Percentiles rank a stretch among this genome's conserved stretches.
phyloP scores from a whole-genome alignment of 1,139 yeast species.

The Sugiyamaella paludigena region DNA sequence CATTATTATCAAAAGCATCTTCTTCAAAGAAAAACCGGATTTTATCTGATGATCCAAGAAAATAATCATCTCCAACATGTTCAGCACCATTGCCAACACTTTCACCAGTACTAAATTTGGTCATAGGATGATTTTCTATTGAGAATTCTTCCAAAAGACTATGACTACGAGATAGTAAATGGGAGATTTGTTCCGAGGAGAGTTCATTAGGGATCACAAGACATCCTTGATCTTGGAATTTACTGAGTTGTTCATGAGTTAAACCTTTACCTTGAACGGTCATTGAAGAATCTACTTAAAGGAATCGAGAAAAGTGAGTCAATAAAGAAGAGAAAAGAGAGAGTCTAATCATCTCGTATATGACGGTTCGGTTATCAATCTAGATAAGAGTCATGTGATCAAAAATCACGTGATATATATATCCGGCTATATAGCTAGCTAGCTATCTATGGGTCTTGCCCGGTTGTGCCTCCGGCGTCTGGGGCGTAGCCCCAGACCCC shows the following conservation, averaged over 20 bases:
- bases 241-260: slow-evolving; percentile 33
- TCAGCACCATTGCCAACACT: slow-evolving; percentile 44
- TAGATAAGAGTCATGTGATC: no score
- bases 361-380: no score
- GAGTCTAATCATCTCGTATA: no score
- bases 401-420: no score
- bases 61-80: slow-evolving; percentile 74
- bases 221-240: slow-evolving; percentile 58
- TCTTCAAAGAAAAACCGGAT: slow-evolving; percentile 69
- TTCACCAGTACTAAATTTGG: slow-evolving; percentile 63
- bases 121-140: slow-evolving; percentile 60
- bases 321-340: no score
- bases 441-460: no score
- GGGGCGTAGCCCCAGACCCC: no score
- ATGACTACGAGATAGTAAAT: slow-evolving; percentile 46
- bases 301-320: no score
- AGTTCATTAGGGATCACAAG: slow-evolving; percentile 60
- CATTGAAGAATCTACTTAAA: no score
- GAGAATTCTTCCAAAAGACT: slow-evolving; percentile 51
- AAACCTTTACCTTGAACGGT: slow-evolving; percentile 23
- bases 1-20: slow-evolving; percentile 55
- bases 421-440: no score
- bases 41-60: slow-evolving; percentile 67
- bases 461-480: no score
- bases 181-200: slow-evolving; percentile 39